Evolutionary conservation across 2,329 filamentous ascomycete genomes (phyloP).

Genomic region (Cryphonectria carpinicola): DNA sequence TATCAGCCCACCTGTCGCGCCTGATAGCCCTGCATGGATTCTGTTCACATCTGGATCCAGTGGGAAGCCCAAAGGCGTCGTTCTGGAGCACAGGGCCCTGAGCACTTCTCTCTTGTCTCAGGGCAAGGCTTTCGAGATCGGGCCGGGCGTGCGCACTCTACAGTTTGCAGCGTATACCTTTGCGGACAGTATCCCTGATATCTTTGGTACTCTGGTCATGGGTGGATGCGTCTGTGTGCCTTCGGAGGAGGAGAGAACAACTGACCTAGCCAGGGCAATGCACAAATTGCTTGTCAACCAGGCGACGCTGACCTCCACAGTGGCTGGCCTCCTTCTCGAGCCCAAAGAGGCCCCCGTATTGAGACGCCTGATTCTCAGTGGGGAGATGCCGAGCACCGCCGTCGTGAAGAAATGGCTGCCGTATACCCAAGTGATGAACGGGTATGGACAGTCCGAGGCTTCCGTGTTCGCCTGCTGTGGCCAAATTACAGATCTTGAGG

Average conservation of each 20-base stretch:
- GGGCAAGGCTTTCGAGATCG: not conserved
- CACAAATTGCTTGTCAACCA: conserved; percentile 29
- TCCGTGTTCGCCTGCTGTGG: conserved; percentile 9
- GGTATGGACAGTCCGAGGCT: conserved; percentile 31
- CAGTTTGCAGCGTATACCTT: not conserved
- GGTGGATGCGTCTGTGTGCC: conserved; percentile 9
- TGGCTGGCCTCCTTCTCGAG: conserved; percentile 30
- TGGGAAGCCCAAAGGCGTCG: not conserved
- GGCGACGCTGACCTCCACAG: conserved; percentile 34
- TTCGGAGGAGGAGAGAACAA: conserved; percentile 3
- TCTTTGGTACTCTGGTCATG: conserved; percentile 5
- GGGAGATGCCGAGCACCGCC: conserved; percentile 30
- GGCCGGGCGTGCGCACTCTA: not conserved
- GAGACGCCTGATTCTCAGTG: conserved; percentile 29
- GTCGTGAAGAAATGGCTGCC: conserved; percentile 28
- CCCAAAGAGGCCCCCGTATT: conserved; percentile 28
- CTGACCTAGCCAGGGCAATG: conserved; percentile 32
- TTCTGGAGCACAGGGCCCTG: not conserved
- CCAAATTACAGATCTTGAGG: conserved; percentile 24
- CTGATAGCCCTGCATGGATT: not conserved
- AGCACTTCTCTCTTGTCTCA: not conserved
- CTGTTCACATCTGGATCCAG: not conserved
- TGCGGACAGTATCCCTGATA: not conserved
- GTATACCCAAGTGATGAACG: conserved; percentile 26
- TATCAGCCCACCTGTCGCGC: not conserved